Percentiles rank a stretch among this genome's conserved stretches.
Evolutionary conservation across 108 stramenopile species (phyloP).

Genomic region (Aurantiochytrium sp.): DNA sequence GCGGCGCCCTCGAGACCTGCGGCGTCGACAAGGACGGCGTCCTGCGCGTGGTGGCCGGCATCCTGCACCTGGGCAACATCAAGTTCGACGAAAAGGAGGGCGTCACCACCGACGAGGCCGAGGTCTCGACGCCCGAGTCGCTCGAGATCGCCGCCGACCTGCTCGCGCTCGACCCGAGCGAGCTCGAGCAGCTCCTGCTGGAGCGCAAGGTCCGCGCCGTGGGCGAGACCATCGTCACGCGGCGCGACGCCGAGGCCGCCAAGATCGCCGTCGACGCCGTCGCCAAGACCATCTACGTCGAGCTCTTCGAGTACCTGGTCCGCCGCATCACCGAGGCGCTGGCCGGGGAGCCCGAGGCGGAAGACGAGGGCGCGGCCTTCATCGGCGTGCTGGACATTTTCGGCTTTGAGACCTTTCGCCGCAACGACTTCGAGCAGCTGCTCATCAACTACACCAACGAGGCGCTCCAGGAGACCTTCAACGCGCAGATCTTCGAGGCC

Average conservation of each 20-base stretch:
- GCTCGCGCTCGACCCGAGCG: conserved; percentile 73
- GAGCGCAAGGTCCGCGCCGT: conserved; percentile 58
- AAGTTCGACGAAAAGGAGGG: conserved; percentile 64
- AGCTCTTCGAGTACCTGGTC: conserved; percentile 45
- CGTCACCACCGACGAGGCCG: not conserved
- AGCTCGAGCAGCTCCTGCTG: conserved; percentile 71
- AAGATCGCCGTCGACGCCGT: conserved; percentile 54
- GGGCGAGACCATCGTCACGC: not conserved
- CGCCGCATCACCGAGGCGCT: conserved; percentile 25
- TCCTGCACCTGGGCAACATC: conserved; percentile 84
- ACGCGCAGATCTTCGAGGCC: not conserved
- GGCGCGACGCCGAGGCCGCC: not conserved
- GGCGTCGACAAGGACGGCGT: conserved; percentile 45
- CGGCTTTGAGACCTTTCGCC: conserved; percentile 36
- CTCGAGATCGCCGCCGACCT: conserved; percentile 67
- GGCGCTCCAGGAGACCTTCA: conserved; percentile 38
- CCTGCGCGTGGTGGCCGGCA: conserved; percentile 73
- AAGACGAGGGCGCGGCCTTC: conserved; percentile 29
- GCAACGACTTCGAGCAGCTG: conserved; percentile 40
- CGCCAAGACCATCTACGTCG: conserved; percentile 41
- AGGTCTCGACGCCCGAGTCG: not conserved
- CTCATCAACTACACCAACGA: conserved; percentile 47
- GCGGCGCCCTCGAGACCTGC: not conserved
- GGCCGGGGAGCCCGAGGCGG: conserved; percentile 41
- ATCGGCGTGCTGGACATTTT: conserved; percentile 44